Percentiles rank a stretch among this genome's conserved stretches.
These are phyloP conservation scores for Penicillium frequentans DNA, from an alignment of 2,329 filamentous ascomycete species.

Conservation along the genomic window DNA sequence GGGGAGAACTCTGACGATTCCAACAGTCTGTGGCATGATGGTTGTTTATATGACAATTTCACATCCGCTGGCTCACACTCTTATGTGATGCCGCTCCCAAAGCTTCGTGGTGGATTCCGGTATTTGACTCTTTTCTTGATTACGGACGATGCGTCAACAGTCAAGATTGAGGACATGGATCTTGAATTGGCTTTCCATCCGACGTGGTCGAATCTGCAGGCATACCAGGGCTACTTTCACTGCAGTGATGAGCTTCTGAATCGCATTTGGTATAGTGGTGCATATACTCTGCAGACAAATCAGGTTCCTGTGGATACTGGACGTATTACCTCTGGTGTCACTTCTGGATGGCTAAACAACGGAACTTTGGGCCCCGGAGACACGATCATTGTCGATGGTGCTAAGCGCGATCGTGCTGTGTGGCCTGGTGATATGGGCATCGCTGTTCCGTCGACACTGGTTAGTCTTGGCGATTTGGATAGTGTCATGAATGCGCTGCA, in stretches of 20 bases:
- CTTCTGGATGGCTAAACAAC: slow-evolving; percentile 42
- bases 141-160: slow-evolving; percentile 29
- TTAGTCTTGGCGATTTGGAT: slow-evolving; percentile 47
- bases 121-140: slow-evolving; percentile 45
- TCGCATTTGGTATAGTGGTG: slow-evolving; percentile 58
- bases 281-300: slow-evolving; percentile 54
- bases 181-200: slow-evolving; percentile 52
- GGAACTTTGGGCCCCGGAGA: slow-evolving; percentile 41
- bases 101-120: slow-evolving; percentile 47
- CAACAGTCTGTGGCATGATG: slow-evolving; percentile 48
- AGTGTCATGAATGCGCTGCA: slow-evolving; percentile 51
- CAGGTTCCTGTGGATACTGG: slow-evolving; percentile 40
- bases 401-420: slow-evolving; percentile 45
- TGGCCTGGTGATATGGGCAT: slow-evolving; percentile 55
- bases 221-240: slow-evolving; percentile 56
- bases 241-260: slow-evolving; percentile 55
- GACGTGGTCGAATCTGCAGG: slow-evolving; percentile 53
- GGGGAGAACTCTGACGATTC: slow-evolving; percentile 51
- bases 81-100: slow-evolving; percentile 41
- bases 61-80: slow-evolving; percentile 31
- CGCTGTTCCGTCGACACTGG: slow-evolving; percentile 46
- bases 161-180: slow-evolving; percentile 40
- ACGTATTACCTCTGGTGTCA: slow-evolving; percentile 31
- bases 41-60: slow-evolving; percentile 40
- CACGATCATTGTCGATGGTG: slow-evolving; percentile 46